Evolutionary conservation across 2,329 filamentous ascomycete species (phyloP), one percentile per base, ranked within the genome.

Genomic region (Ophiobolus disseminans): DNA sequence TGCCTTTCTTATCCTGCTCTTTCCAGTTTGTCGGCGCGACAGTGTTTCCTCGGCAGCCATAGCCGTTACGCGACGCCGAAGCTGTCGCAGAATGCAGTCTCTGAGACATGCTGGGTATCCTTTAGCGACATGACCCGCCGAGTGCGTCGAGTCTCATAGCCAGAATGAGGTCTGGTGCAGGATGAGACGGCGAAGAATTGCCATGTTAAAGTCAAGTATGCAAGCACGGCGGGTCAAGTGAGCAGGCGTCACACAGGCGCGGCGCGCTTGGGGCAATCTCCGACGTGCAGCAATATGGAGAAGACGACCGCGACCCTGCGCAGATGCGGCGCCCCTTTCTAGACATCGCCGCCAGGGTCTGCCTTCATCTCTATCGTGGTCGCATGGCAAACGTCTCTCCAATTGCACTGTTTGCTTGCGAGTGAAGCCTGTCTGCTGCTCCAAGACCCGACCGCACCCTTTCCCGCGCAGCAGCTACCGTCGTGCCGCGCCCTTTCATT

Each of bases 401-500:
- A 52, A 60, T 54, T 60, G 59, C 57, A 40, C 40, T 36, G 37
- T 48, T 50, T 46, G 34, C 30, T 14, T 14, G 30, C 9, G n/a
- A 32, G 9, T 32, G 30, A 32, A 32, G 30, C 10, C n/a, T 11
- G 7, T 32, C 13, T 14, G 10, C 7, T 5, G 30, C 16, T 32
- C n/a, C 30, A 32, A 10, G 13, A 14, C 40, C 46, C 45, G 45
- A 43, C 48, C 31, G 40, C 22, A 22, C 26, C 23, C 36, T 30
- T 23, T 34, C 31, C 43, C 45, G 53, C 43, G 40, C 45, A 25
- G 37, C 45, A 55, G 51, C 59, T 53, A 55, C 48, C 47, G 55
- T 49, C 40, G 47, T 47, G 21, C 52, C 45, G 49, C 55, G 53
- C 57, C 55, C 57, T 50, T 64, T 66, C 64, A 69, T 65, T 66